Conservation (phyloP, 331 rosid species). For the Quercus phellos region DNA sequence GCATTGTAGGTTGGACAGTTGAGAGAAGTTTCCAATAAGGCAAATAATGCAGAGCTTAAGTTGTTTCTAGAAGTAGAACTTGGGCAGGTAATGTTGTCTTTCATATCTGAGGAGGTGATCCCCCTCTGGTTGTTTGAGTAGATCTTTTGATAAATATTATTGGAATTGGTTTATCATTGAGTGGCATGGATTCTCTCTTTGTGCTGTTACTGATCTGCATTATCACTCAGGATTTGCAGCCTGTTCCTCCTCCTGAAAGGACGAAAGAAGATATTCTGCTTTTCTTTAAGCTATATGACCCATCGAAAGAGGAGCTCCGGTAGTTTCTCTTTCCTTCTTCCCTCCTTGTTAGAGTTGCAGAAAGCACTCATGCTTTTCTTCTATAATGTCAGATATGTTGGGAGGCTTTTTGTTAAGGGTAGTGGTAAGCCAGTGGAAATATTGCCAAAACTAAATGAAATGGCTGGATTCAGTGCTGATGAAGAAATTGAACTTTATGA, state of each 20-base stretch:
- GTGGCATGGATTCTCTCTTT: not conserved
- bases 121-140: not conserved
- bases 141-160: too few species aligned
- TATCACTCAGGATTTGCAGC: conserved; percentile 46
- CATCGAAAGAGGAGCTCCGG: conserved; percentile 61
- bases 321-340: conserved; percentile 22
- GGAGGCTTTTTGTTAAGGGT: conserved; percentile 61
- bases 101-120: conserved; percentile 5
- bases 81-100: conserved; percentile 51
- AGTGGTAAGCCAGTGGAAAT: conserved; percentile 63
- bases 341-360: not conserved
- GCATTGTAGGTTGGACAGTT: conserved; percentile 59
- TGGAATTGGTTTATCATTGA: too few species aligned
- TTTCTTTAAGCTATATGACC: conserved; percentile 76
- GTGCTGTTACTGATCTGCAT: not conserved
- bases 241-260: conserved; percentile 59
- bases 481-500: conserved; percentile 72
- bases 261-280: conserved; percentile 69
- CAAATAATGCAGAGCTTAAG: conserved; percentile 58
- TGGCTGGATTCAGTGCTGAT: conserved; percentile 74
- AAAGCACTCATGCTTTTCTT: not conserved
- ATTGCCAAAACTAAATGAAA: conserved; percentile 53
- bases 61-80: conserved; percentile 69
- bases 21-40: conserved; percentile 58
- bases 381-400: conserved; percentile 50